A percentile compares a stretch with the other conserved stretches of the same genome.
Evolutionary conservation across 768 basidiomycete species (phyloP).

Genomic region (Clavaria fumosa): DNA sequence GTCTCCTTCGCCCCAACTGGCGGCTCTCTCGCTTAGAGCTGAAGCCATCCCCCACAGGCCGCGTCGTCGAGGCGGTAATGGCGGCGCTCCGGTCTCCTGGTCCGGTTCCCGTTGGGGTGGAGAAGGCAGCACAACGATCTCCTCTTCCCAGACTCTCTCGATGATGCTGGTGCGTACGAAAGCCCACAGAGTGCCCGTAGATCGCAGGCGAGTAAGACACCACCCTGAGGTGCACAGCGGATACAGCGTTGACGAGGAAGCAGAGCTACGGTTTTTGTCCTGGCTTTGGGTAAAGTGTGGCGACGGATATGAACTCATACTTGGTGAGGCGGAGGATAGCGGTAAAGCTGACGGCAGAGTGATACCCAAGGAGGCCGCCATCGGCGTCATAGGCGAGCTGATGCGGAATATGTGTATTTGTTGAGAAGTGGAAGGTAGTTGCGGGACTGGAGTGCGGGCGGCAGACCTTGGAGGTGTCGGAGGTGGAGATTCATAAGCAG

Average conservation of each 20-base stretch:
- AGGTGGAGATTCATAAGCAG: constrained; percentile 17
- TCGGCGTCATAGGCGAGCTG: constrained; percentile 18
- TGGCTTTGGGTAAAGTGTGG: no score
- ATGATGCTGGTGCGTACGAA: constrained; percentile 72
- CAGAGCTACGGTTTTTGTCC: no score
- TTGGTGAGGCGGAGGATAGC: constrained; percentile 12
- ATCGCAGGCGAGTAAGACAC: constrained; percentile 68
- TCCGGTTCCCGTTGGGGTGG: constrained; percentile 17
- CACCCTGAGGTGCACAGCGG: constrained; percentile 77
- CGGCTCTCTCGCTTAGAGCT: constrained; percentile 42
- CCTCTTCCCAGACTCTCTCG: constrained; percentile 85
- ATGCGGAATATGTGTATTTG: constrained; percentile 61
- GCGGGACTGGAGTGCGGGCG: constrained; percentile 15
- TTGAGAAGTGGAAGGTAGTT: constrained; percentile 17
- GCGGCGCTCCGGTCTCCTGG: constrained; percentile 26
- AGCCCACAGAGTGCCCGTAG: constrained; percentile 84
- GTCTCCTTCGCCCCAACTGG: constrained; percentile 34
- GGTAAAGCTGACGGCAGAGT: constrained; percentile 15
- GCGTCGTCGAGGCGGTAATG: constrained; percentile 45
- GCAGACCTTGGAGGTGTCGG: constrained; percentile 18
- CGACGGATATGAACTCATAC: no score
- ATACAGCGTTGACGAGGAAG: constrained; percentile 50
- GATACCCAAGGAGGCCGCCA: constrained; percentile 18
- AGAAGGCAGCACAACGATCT: constrained; percentile 25
- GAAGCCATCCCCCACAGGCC: constrained; percentile 58